Evolutionary conservation across 2,329 filamentous ascomycete species (phyloP).

Genomic region (Microcyclosporella mali): DNA sequence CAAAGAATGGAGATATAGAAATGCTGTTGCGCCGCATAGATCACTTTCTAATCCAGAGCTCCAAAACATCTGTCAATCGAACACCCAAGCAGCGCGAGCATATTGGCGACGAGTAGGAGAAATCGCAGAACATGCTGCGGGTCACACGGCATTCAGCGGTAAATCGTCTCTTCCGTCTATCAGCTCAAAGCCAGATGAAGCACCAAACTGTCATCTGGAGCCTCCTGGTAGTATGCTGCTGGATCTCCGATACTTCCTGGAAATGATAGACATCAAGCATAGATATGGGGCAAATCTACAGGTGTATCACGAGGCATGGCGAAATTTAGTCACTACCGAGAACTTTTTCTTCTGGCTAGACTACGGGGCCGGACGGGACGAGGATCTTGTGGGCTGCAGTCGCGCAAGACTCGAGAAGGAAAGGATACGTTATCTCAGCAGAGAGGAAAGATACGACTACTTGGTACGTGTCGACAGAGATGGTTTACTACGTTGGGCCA

Average conservation of each 20-base stretch:
- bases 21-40: conserved; percentile 19
- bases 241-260: conserved; percentile 75
- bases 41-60: too few relatives aligned
- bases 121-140: conserved; percentile 59
- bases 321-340: conserved; percentile 64
- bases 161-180: too few relatives aligned
- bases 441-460: conserved; percentile 75
- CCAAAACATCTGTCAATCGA: conserved; percentile 1
- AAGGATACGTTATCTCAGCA: conserved; percentile 75
- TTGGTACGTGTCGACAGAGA: conserved; percentile 67
- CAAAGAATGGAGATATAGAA: conserved; percentile 23
- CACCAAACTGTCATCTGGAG: conserved; percentile 31
- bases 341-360: conserved; percentile 95
- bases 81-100: conserved; percentile 40
- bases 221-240: conserved; percentile 63
- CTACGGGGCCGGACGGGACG: conserved; percentile 62
- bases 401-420: conserved; percentile 69
- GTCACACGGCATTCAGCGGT: conserved; percentile 17
- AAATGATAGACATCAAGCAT: conserved; percentile 69
- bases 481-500: conserved; percentile 76
- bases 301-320: conserved; percentile 78
- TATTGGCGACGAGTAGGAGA: conserved; percentile 70
- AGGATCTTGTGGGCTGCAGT: conserved; percentile 66
- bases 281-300: conserved; percentile 77
- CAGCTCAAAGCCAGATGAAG: conserved; percentile 44